Conservation (phyloP, 1,284 basidiomycete species). For the Trichosporon faecale region DNA sequence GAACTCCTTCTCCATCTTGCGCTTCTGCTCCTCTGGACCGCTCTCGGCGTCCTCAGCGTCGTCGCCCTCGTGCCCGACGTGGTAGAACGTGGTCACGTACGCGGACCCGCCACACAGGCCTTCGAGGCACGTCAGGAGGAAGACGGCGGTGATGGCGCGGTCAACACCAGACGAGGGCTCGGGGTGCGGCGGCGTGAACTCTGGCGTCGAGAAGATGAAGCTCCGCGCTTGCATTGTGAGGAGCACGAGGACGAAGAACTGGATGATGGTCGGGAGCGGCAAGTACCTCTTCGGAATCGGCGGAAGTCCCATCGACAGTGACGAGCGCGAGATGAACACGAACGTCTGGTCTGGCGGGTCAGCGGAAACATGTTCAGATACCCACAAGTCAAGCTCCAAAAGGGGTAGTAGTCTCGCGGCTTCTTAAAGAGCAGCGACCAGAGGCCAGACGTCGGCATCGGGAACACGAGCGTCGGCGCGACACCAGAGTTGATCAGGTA, state of each 20-base stretch:
- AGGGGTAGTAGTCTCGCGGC: constrained; percentile 89
- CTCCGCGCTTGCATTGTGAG: constrained; percentile 52
- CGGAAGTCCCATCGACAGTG: constrained; percentile 80
- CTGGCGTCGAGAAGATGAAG: constrained; percentile 44
- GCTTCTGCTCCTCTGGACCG: constrained; percentile 34
- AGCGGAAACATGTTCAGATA: background rate
- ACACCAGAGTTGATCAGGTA: constrained; percentile 92
- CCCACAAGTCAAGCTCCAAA: constrained; percentile 60
- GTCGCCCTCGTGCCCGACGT: constrained; percentile 67
- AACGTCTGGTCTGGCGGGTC: constrained; percentile 67
- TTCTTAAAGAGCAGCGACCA: constrained; percentile 76
- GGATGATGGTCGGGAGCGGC: constrained; percentile 55
- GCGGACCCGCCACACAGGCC: constrained; percentile 86
- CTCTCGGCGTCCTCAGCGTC: constrained; percentile 55
- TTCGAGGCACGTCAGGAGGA: constrained; percentile 74
- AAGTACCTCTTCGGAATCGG: constrained; percentile 71
- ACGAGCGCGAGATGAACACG: constrained; percentile 92
- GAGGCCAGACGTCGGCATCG: constrained; percentile 66
- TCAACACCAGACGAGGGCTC: constrained; percentile 38
- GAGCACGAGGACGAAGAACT: constrained; percentile 62
- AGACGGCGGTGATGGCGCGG: constrained; percentile 64
- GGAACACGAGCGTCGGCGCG: constrained; percentile 85
- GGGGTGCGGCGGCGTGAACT: constrained; percentile 32
- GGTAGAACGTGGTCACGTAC: constrained; percentile 88
- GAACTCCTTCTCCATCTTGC: constrained; percentile 68